phyloP scores from a whole-genome alignment of 805 yeast genomes.

The Ogataea pignaliae region DNA sequence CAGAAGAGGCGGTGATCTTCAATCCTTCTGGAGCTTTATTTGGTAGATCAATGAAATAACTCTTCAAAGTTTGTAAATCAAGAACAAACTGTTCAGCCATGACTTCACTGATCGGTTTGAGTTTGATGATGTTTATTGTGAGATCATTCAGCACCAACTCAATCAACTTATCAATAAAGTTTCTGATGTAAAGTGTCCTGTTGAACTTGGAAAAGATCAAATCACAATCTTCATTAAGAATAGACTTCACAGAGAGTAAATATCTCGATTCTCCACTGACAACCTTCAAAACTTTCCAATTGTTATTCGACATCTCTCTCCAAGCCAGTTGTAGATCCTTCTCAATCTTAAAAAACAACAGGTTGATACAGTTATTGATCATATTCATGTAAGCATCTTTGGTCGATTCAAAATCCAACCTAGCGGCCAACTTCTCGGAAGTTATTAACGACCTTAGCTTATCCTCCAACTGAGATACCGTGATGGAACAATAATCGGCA shows the following conservation, averaged over 20 bases:
- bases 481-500: slow-evolving; percentile 81
- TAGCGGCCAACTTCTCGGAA: slow-evolving; percentile 32
- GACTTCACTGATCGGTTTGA: slow-evolving; percentile 66
- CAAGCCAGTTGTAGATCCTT: slow-evolving; percentile 64
- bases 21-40: slow-evolving; percentile 37
- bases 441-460: slow-evolving; percentile 39
- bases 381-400: slow-evolving; percentile 53
- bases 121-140: slow-evolving; percentile 49
- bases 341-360: slow-evolving; percentile 54
- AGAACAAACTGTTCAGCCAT: slow-evolving; percentile 76
- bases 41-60: slow-evolving; percentile 44
- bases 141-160: slow-evolving; percentile 59
- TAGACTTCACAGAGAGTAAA: slow-evolving; percentile 50
- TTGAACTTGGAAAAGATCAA: slow-evolving; percentile 54
- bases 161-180: slow-evolving; percentile 69
- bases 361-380: slow-evolving; percentile 52
- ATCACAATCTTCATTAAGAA: slow-evolving; percentile 41
- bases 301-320: slow-evolving; percentile 75
- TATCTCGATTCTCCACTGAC: slow-evolving; percentile 73
- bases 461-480: slow-evolving; percentile 72
- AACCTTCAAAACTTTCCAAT: slow-evolving; percentile 64
- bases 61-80: slow-evolving; percentile 65
- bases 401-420: slow-evolving; percentile 51
- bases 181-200: slow-evolving; percentile 66
- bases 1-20: slow-evolving; percentile 22